Percentiles rank a stretch among this genome's conserved stretches.
phyloP scores from a whole-genome alignment of 495 filamentous ascomycete genomes.

The Penicillium maclennaniae region DNA sequence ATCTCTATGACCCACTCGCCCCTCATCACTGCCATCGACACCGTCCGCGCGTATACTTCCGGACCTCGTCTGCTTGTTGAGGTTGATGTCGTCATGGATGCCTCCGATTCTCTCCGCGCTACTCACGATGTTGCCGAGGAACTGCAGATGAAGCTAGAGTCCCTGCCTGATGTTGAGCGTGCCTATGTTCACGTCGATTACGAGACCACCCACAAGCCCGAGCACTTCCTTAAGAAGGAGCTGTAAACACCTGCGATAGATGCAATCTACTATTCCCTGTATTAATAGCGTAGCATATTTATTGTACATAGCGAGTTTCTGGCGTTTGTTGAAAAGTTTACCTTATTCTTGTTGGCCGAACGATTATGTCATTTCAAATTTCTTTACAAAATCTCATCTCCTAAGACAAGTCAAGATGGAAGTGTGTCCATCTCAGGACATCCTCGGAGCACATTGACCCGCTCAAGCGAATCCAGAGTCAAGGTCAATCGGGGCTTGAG shows the following conservation, averaged over 20 bases:
- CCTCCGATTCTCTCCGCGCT: slow-evolving; percentile 59
- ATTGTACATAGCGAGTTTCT: background rate
- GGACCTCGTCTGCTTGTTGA: slow-evolving; percentile 88
- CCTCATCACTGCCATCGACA: slow-evolving; percentile 79
- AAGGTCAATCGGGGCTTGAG: no score
- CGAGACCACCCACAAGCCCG: slow-evolving; percentile 95
- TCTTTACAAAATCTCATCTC: no score
- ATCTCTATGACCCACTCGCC: slow-evolving; percentile 91
- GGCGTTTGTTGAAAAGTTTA: background rate
- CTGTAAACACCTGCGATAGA: slow-evolving; percentile 28
- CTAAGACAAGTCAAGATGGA: no score
- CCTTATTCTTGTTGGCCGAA: no score
- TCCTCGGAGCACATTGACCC: no score
- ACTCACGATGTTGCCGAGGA: slow-evolving; percentile 95
- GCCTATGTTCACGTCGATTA: slow-evolving; percentile 98
- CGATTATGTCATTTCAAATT: no score
- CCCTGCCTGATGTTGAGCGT: slow-evolving; percentile 84
- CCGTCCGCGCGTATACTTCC: slow-evolving; percentile 86
- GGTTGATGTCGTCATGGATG: slow-evolving; percentile 85
- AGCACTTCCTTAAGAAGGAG: slow-evolving; percentile 63
- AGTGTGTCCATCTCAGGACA: no score
- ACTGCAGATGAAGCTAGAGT: slow-evolving; percentile 92
- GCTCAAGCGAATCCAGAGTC: no score
- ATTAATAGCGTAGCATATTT: background rate
- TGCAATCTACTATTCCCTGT: background rate